These are phyloP conservation scores for Periconia macrospinosa DNA, from an alignment of 2,329 filamentous ascomycete species.

Conservation along the genomic window DNA sequence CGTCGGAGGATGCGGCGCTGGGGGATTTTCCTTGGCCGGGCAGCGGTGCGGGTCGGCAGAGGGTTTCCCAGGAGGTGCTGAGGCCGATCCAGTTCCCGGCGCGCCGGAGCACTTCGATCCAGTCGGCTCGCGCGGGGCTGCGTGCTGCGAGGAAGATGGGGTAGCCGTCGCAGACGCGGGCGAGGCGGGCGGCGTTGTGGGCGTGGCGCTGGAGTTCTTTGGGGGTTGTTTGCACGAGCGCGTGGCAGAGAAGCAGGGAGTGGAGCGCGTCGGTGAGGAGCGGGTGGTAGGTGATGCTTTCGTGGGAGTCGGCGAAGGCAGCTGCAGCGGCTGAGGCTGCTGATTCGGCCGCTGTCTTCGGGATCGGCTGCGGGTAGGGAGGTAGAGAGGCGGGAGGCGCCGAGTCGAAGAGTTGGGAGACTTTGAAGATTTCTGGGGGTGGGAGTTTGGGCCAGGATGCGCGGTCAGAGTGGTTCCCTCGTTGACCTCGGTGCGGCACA, in stretches of 20 bases:
- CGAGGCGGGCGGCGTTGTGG: constrained; percentile 76
- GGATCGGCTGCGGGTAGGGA: constrained; percentile 58
- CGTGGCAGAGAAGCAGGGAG: constrained; percentile 75
- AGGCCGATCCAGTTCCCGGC: constrained; percentile 72
- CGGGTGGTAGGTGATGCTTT: constrained; percentile 78
- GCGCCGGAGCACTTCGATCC: constrained; percentile 73
- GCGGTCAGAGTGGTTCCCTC: constrained; percentile 32
- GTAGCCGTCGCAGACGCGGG: constrained; percentile 75
- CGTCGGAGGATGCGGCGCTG: not conserved
- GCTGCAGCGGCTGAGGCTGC: constrained; percentile 37
- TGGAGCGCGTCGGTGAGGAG: constrained; percentile 78
- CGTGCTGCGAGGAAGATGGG: constrained; percentile 76
- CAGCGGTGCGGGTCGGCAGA: constrained; percentile 60
- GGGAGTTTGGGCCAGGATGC: constrained; percentile 52
- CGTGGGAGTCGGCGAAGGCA: constrained; percentile 53
- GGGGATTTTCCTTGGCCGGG: constrained; percentile 29
- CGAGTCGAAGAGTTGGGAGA: constrained; percentile 71
- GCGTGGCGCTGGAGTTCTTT: constrained; percentile 80
- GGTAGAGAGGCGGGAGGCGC: constrained; percentile 68
- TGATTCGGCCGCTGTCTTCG: constrained; percentile 30
- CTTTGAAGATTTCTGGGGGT: constrained; percentile 54
- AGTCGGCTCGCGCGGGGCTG: constrained; percentile 74
- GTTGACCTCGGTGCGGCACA: constrained; percentile 43
- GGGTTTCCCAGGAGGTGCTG: constrained; percentile 65
- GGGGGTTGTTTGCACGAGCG: constrained; percentile 74